Conservation (phyloP, 129 eudicot species). For the Tagetes patula region DNA sequence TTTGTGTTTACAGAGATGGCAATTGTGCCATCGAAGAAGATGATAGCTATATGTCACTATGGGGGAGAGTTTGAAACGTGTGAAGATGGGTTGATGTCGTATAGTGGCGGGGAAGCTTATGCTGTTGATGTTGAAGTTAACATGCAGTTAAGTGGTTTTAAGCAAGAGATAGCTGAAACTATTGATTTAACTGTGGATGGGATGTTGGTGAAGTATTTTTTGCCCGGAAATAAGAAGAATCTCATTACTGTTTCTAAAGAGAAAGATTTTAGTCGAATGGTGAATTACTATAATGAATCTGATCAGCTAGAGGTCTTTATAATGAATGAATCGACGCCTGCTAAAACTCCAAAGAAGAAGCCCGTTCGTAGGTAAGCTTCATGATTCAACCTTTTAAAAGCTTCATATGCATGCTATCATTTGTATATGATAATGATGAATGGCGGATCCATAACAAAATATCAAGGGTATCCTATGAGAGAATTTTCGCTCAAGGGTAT, state of each 20-base stretch:
- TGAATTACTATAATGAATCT: slow-evolving; percentile 32
- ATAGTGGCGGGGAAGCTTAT: slow-evolving; percentile 42
- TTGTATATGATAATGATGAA: not conserved
- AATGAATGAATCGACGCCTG: slow-evolving; percentile 28
- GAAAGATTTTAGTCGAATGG: slow-evolving; percentile 41
- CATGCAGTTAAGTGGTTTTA: slow-evolving; percentile 31
- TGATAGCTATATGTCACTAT: slow-evolving; percentile 43
- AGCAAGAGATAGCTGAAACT: slow-evolving; percentile 36
- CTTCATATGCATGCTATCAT: not conserved
- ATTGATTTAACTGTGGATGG: slow-evolving; percentile 27
- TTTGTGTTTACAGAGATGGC: slow-evolving; percentile 32
- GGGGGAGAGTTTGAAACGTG: slow-evolving; percentile 43
- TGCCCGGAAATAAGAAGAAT: slow-evolving; percentile 41
- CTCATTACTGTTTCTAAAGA: slow-evolving; percentile 42
- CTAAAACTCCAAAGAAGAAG: slow-evolving; percentile 30
- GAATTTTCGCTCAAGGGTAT: too few species aligned
- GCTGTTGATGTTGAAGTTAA: slow-evolving; percentile 42
- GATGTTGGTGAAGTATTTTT: slow-evolving; percentile 40
- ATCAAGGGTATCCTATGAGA: too few species aligned
- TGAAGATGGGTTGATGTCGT: slow-evolving; percentile 37
- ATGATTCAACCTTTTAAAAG: not conserved
- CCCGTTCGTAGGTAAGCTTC: slow-evolving; percentile 40
- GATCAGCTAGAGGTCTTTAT: slow-evolving; percentile 36
- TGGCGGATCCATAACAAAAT: too few species aligned
- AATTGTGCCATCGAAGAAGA: slow-evolving; percentile 34